Base-by-base conservation (phyloP, 345 rosid genomes). In the Angophora floribunda region DNA sequence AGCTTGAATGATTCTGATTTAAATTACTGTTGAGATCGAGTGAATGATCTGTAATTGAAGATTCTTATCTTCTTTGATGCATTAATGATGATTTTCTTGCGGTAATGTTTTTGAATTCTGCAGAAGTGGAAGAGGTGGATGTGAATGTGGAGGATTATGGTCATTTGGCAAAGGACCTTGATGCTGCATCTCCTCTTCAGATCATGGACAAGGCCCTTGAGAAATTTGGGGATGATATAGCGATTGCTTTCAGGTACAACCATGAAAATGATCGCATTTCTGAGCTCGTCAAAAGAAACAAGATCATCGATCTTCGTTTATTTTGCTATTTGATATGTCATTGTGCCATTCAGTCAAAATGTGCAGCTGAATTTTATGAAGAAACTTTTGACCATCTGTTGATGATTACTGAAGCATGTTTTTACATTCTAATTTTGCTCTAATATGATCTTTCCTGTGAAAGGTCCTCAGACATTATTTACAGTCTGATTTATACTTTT, bases 151-250 rank as follows among this genome's bases (percentile, higher is more conserved):
- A 93, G 67, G 95, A 97, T 86, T 96, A 86, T 52, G 95, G 94
- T 87, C 91, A 87, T 82, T 89, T 97, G 88, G 96, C 97, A 0
- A 95, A 94, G 51, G 92, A 91, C 6, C 97, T 96, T 44, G 91
- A 86, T 47, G 90, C 90, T 61, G 97, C 98, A 88, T 97, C 99
- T 87, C 98, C 99, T 47, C 96, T 96, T 87, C 98, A 95, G 87
- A 94, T 96, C 87, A 94, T 96, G 95, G 99, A 97, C n/a, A 96
- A 92, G 89, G 99, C 99, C 28, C 94, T 97, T 6, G 96, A 94
- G 91, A 93, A 89, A 90, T 97, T 97, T 57, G 99, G 99, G 49
- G 86, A 92, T 63, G 96, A 96, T 45, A 97, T 97, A 52, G 99
- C 99, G 7, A 96, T 97, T 70, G 99, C 99, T 65, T 97, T 97